These are phyloP conservation scores for Talinum fruticosum DNA, from an alignment of 148 eudicot genomes.

Conservation along the genomic window DNA sequence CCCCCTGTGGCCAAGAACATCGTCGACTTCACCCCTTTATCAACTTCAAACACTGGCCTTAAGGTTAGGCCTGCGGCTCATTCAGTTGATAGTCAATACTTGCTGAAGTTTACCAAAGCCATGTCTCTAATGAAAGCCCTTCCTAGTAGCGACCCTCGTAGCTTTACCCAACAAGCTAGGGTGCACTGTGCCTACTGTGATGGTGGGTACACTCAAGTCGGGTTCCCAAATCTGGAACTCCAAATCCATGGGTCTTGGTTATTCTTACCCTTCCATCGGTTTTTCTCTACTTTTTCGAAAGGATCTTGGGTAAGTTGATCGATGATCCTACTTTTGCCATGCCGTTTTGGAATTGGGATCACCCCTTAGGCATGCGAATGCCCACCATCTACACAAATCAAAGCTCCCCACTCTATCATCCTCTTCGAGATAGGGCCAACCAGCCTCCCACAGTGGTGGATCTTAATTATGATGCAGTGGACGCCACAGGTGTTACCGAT, in stretches of 20 bases:
- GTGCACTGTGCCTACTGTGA: conserved; percentile 90
- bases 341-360: conserved; percentile 86
- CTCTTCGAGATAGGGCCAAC: conserved; percentile 44
- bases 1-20: conserved; percentile 47
- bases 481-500: conserved; percentile 15
- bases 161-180: conserved; percentile 69
- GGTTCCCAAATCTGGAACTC: conserved; percentile 53
- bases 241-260: conserved; percentile 84
- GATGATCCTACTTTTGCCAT: conserved; percentile 69
- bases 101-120: conserved; percentile 51
- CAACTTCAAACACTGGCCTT: neutral
- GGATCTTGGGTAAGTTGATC: conserved; percentile 51
- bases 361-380: conserved; percentile 58
- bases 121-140: conserved; percentile 68
- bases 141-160: conserved; percentile 69
- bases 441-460: conserved; percentile 46
- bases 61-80: conserved; percentile 76
- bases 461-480: conserved; percentile 40
- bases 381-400: conserved; percentile 47
- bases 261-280: conserved; percentile 81
- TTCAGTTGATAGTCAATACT: conserved; percentile 40
- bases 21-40: conserved; percentile 46
- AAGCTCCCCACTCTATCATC: conserved; percentile 43
- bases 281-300: conserved; percentile 66
- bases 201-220: conserved; percentile 75